Conservation (phyloP, 768 basidiomycete species). For the Strobilomyces echinocephalus region DNA sequence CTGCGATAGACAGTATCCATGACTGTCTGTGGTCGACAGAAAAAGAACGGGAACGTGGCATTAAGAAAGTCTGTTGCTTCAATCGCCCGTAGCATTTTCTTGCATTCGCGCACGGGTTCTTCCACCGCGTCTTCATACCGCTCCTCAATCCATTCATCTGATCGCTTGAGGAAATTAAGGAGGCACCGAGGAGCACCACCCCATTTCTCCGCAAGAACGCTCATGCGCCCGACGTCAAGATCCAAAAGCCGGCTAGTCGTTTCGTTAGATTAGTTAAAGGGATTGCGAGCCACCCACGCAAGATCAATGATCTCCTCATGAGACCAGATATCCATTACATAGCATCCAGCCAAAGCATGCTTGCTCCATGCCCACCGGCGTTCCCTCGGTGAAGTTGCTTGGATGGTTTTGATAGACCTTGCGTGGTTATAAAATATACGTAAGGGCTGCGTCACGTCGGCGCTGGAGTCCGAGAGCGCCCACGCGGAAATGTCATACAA, state of each 20-base stretch:
- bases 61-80: not conserved
- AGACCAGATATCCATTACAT: not conserved
- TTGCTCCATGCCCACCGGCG: conserved; percentile 1
- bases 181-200: not conserved
- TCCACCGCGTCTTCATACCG: accelerated
- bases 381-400: not conserved
- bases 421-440: not conserved
- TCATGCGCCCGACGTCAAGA: not conserved
- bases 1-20: too few relatives aligned
- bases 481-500: not conserved
- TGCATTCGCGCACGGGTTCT: not conserved
- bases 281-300: too few relatives aligned
- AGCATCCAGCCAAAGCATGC: not conserved
- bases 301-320: too few relatives aligned
- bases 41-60: too few relatives aligned
- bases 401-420: not conserved
- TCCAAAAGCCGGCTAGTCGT: not conserved
- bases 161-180: not conserved
- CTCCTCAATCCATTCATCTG: accelerated
- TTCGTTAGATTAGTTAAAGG: not conserved
- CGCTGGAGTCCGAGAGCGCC: not conserved
- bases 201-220: not conserved
- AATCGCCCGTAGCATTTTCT: not conserved
- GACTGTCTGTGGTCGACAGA: too few relatives aligned
- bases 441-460: accelerated